Evolutionary conservation across 2,329 filamentous ascomycete species (phyloP).

Genomic region (Fusarium protoensiforme): DNA sequence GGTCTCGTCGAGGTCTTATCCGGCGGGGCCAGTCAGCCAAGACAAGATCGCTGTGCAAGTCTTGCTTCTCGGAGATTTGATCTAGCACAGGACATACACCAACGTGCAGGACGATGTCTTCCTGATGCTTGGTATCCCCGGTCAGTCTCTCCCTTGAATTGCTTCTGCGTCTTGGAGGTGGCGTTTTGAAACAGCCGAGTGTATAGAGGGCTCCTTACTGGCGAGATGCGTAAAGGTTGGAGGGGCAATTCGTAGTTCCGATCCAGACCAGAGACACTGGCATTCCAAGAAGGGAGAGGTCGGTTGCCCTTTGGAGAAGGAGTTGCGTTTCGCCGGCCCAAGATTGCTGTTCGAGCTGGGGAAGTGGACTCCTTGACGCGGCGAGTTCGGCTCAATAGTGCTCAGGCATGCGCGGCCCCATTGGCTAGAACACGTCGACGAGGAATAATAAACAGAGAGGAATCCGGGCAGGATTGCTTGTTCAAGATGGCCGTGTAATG

Average conservation of each 20-base stretch:
- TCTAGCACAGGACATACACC: constrained; percentile 46
- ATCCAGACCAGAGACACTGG: constrained; percentile 52
- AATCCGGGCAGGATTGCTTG: constrained; percentile 32
- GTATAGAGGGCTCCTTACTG: constrained; percentile 47
- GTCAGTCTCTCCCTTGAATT: constrained; percentile 49
- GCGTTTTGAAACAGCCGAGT: constrained; percentile 51
- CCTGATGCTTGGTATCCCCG: constrained; percentile 45
- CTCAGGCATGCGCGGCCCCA: constrained; percentile 32
- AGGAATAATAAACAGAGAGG: constrained; percentile 37
- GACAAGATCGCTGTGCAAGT: constrained; percentile 44
- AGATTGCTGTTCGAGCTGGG: constrained; percentile 34
- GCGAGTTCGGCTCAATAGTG: constrained; percentile 32
- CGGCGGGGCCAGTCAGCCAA: constrained; percentile 43
- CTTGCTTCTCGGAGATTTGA: constrained; percentile 54
- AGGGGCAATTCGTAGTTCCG: constrained; percentile 48
- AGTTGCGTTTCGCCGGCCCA: constrained; percentile 19
- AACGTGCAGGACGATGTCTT: constrained; percentile 46
- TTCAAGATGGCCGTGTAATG: constrained; percentile 30
- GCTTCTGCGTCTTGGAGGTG: constrained; percentile 48
- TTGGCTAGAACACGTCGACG: constrained; percentile 24
- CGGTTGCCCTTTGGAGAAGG: constrained; percentile 39
- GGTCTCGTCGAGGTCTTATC: constrained; percentile 54
- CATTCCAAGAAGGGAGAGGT: constrained; percentile 51
- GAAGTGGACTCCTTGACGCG: constrained; percentile 34
- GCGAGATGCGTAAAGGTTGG: constrained; percentile 45